Conservation (phyloP, 345 rosid species). For the Populus euphratica region DNA sequence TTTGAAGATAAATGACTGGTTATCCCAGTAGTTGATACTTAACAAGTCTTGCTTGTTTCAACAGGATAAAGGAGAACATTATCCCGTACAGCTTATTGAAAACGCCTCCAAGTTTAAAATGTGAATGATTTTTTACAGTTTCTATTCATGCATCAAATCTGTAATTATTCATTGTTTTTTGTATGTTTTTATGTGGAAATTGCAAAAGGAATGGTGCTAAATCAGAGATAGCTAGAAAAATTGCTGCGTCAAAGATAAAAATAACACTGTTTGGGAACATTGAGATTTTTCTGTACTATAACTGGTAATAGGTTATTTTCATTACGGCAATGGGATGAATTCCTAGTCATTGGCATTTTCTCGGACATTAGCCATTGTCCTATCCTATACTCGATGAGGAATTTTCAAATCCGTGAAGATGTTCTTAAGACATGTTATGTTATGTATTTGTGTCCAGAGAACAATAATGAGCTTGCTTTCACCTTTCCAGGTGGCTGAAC, state of each 20-base stretch:
- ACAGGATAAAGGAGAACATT: too few species aligned
- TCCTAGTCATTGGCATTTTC: too few species aligned
- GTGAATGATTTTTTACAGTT: background rate
- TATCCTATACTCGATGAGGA: background rate
- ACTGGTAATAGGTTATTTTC: too few species aligned
- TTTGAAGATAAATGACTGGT: too few species aligned
- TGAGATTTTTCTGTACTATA: background rate
- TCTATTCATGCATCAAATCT: background rate
- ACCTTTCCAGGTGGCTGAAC: conserved; percentile 66
- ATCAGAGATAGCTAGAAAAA: background rate
- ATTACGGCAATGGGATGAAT: too few species aligned
- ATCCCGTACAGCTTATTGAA: background rate
- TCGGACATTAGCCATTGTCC: too few species aligned
- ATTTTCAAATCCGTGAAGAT: too few species aligned
- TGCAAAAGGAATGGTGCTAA: background rate
- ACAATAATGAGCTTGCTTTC: conserved; percentile 7
- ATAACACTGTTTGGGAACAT: background rate
- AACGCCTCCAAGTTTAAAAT: background rate
- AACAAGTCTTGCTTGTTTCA: too few species aligned
- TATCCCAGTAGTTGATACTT: too few species aligned
- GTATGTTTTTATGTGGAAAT: background rate
- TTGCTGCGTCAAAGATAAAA: background rate
- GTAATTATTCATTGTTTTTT: background rate
- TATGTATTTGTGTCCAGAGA: background rate
- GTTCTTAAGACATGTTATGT: background rate